phyloP scores from a whole-genome alignment of 1,284 basidiomycete genomes.

The Tremellales sp. region DNA sequence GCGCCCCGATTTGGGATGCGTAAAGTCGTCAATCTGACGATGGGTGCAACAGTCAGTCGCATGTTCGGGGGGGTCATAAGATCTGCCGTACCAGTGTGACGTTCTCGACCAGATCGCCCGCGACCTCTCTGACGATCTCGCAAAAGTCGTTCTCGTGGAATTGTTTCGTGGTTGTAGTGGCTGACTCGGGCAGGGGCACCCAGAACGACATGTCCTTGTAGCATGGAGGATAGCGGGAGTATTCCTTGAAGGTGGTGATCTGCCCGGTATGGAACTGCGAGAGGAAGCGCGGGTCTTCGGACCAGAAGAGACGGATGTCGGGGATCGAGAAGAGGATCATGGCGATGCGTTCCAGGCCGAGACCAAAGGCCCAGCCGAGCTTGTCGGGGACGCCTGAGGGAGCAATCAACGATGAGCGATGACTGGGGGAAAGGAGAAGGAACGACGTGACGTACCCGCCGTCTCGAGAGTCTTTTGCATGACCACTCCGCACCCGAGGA shows the following conservation, averaged over 20 bases:
- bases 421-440: conserved; percentile 8
- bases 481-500: conserved; percentile 90
- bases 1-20: conserved; percentile 80
- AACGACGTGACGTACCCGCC: conserved; percentile 61
- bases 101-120: conserved; percentile 87
- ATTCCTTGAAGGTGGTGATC: conserved; percentile 76
- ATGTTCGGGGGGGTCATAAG: neutral
- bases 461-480: conserved; percentile 81
- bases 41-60: neutral
- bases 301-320: conserved; percentile 99
- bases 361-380: conserved; percentile 96
- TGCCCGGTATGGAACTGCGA: conserved; percentile 75
- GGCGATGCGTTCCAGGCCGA: conserved; percentile 94
- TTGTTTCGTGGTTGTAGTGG: conserved; percentile 10
- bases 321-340: conserved; percentile 98
- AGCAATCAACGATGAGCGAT: neutral
- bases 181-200: conserved; percentile 55
- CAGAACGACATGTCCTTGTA: conserved; percentile 92
- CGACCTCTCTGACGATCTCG: conserved; percentile 86
- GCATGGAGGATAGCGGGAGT: conserved; percentile 83
- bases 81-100: conserved; percentile 66
- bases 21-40: conserved; percentile 80
- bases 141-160: conserved; percentile 97
- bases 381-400: conserved; percentile 68
- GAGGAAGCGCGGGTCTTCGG: conserved; percentile 78